These are phyloP conservation scores for Torulaspora indica DNA, from an alignment of 805 yeast species.

Conservation along the genomic window DNA sequence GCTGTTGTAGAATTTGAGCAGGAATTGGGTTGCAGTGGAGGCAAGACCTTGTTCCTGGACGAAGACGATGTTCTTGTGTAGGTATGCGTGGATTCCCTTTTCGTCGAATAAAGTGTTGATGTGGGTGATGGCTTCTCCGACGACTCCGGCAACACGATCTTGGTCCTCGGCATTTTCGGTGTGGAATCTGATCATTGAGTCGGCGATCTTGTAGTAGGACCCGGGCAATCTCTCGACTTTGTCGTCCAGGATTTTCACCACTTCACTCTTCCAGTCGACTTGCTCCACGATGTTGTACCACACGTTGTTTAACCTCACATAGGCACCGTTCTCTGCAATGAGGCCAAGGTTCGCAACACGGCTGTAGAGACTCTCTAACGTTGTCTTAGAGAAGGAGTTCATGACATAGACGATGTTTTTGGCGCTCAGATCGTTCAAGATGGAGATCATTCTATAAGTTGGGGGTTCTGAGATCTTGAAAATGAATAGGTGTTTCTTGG, in stretches of 20 bases:
- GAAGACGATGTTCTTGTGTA: constrained; percentile 62
- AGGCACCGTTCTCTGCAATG: constrained; percentile 89
- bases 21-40: constrained; percentile 50
- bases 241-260: constrained; percentile 33
- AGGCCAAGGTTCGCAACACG: constrained; percentile 69
- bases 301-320: constrained; percentile 49
- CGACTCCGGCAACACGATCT: constrained; percentile 59
- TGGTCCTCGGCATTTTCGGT: constrained; percentile 61
- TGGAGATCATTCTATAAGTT: constrained; percentile 52
- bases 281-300: constrained; percentile 65
- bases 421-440: constrained; percentile 60
- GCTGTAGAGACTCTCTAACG: constrained; percentile 63
- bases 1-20: constrained; percentile 40
- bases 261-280: constrained; percentile 40
- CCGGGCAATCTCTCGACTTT: constrained; percentile 75
- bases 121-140: constrained; percentile 83
- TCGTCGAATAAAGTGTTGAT: constrained; percentile 69
- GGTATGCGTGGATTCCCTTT: constrained; percentile 69
- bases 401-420: constrained; percentile 66
- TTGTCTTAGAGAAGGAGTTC: constrained; percentile 58
- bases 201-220: constrained; percentile 64
- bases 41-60: constrained; percentile 64
- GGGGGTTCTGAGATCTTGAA: constrained; percentile 51
- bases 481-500: constrained; percentile 43
- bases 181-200: constrained; percentile 70